Evolutionary conservation across 306 rosid genomes (phyloP).

Genomic region (Mimosa bimucronata): DNA sequence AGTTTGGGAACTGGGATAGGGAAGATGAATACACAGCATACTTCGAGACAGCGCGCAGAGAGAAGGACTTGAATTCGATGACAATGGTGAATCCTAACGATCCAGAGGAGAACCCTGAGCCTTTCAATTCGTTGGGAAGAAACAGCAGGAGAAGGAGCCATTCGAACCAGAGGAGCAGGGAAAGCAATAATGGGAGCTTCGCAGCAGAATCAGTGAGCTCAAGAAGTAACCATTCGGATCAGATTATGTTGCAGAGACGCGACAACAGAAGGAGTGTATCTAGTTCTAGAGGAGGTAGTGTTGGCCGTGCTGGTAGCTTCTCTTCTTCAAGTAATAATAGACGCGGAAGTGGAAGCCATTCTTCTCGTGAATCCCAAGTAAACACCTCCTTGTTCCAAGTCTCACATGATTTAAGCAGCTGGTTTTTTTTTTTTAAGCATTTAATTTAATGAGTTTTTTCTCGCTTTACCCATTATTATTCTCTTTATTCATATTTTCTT

Average conservation of each 20-base stretch:
- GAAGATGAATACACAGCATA: conserved; percentile 49
- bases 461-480: no score
- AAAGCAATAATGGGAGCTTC: conserved; percentile 2
- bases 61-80: conserved; percentile 5
- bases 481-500: no score
- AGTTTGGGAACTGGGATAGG: conserved; percentile 57
- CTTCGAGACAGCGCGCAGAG: conserved; percentile 50
- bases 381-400: neutral
- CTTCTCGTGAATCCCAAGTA: conserved; percentile 14
- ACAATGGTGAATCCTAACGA: conserved; percentile 50
- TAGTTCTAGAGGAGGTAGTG: conserved; percentile 8
- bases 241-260: neutral
- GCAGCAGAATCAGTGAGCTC: conserved; percentile 30
- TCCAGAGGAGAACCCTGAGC: conserved; percentile 53
- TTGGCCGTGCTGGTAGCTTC: neutral
- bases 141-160: neutral
- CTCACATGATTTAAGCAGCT: no score
- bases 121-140: conserved; percentile 11
- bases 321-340: neutral
- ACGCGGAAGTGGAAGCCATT: neutral
- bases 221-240: conserved; percentile 33
- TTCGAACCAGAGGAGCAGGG: neutral
- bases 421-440: no score
- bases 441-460: no score
- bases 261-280: conserved; percentile 26